These are phyloP conservation scores for Hansenula sp. DNA, from an alignment of 1,139 yeast species.

Conservation along the genomic window DNA sequence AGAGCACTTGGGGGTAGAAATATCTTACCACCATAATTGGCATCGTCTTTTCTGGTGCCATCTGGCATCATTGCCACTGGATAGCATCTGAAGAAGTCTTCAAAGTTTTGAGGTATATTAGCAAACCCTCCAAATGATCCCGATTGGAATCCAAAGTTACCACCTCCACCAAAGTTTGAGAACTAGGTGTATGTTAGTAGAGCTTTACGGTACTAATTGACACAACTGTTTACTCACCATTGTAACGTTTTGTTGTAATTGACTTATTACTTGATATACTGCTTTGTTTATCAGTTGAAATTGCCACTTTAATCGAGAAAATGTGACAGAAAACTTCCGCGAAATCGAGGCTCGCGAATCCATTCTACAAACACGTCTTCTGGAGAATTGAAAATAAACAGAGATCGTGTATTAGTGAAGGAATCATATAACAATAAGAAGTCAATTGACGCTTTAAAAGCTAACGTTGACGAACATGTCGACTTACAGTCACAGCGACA, in stretches of 20 bases:
- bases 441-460: constrained; percentile 19
- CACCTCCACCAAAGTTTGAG: constrained; percentile 29
- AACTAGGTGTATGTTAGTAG: constrained; percentile 19
- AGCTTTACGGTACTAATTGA: too few relatives aligned
- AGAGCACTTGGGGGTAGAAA: constrained; percentile 92
- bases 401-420: too few relatives aligned
- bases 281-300: background rate
- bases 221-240: background rate
- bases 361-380: too few relatives aligned
- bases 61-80: constrained; percentile 93
- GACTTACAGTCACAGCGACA: too few relatives aligned
- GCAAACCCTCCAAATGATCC: constrained; percentile 21
- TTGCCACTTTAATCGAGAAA: background rate
- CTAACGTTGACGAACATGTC: constrained; percentile 24
- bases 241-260: background rate
- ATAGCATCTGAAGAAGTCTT: constrained; percentile 87
- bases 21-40: constrained; percentile 96
- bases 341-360: too few relatives aligned
- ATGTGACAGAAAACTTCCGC: too few relatives aligned
- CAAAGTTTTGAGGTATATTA: constrained; percentile 42
- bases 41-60: constrained; percentile 66
- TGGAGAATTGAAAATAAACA: too few relatives aligned
- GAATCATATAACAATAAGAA: background rate
- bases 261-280: background rate
- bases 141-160: constrained; percentile 13